These are phyloP conservation scores for Crithidia bombi DNA, from an alignment of 208 protist species.

Conservation along the genomic window DNA sequence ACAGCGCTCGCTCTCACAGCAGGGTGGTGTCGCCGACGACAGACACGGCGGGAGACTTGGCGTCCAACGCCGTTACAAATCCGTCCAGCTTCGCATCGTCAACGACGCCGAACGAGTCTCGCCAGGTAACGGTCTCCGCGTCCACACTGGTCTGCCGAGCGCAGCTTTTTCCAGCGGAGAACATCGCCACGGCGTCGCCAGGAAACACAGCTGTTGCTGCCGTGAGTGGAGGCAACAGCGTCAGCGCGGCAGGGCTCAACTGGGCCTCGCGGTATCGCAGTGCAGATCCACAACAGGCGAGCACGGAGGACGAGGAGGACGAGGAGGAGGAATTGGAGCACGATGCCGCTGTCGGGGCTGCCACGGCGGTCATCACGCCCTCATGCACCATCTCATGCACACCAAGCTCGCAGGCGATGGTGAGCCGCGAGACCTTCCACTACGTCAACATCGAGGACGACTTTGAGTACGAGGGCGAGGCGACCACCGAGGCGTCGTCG, in stretches of 20 bases:
- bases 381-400: slow-evolving; percentile 30
- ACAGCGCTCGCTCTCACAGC: neutral
- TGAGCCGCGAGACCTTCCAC: slow-evolving; percentile 11
- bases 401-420: slow-evolving; percentile 22
- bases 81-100: neutral
- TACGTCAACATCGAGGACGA: neutral
- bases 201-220: neutral
- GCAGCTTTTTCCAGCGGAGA: neutral
- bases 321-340: neutral
- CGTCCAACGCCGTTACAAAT: neutral
- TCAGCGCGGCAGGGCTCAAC: no score
- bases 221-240: neutral
- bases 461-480: slow-evolving; percentile 11
- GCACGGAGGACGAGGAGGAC: neutral
- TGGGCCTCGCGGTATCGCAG: neutral
- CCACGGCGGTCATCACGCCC: slow-evolving; percentile 7
- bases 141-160: neutral
- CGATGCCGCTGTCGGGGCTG: neutral
- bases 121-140: neutral
- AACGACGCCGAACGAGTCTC: neutral
- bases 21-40: neutral
- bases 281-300: neutral
- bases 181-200: no score
- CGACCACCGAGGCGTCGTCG: slow-evolving; percentile 13
- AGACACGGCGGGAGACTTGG: neutral